phyloP scores from a whole-genome alignment of 805 yeast genomes.

The Kluyveromyces aestuarii region DNA sequence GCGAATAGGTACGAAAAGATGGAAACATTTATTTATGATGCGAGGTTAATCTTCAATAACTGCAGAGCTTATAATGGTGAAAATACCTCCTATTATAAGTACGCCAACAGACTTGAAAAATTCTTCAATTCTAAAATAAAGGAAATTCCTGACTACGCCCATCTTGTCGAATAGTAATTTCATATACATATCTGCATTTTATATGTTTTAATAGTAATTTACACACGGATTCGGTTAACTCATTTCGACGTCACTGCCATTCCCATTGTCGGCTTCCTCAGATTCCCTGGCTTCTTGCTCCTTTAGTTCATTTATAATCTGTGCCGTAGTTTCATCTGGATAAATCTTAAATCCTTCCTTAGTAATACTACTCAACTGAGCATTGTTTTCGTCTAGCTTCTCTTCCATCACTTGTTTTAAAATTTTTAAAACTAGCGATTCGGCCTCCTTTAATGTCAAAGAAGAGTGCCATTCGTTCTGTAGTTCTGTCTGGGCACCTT shows the following conservation, averaged over 20 bases:
- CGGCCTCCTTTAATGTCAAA: constrained; percentile 87
- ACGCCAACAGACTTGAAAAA: constrained; percentile 89
- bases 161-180: constrained; percentile 47
- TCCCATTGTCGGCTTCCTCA: constrained; percentile 9
- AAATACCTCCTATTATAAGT: constrained; percentile 88
- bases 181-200: not conserved
- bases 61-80: constrained; percentile 92
- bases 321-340: constrained; percentile 72
- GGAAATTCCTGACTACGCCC: constrained; percentile 89
- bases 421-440: constrained; percentile 75
- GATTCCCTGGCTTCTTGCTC: constrained; percentile 47
- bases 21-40: constrained; percentile 87
- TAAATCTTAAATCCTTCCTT: constrained; percentile 83
- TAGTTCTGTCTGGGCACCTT: constrained; percentile 97
- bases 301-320: constrained; percentile 66
- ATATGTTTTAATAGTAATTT: constrained; percentile 1
- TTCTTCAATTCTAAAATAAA: constrained; percentile 72
- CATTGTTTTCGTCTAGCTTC: constrained; percentile 87
- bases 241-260: constrained; percentile 26
- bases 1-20: constrained; percentile 84
- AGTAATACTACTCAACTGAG: constrained; percentile 91
- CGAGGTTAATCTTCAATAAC: constrained; percentile 76
- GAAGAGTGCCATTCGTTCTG: constrained; percentile 95
- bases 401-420: constrained; percentile 99
- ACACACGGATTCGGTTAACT: not conserved